These are phyloP conservation scores for Auricularia sp. DNA, from an alignment of 768 basidiomycete genomes.

Conservation along the genomic window DNA sequence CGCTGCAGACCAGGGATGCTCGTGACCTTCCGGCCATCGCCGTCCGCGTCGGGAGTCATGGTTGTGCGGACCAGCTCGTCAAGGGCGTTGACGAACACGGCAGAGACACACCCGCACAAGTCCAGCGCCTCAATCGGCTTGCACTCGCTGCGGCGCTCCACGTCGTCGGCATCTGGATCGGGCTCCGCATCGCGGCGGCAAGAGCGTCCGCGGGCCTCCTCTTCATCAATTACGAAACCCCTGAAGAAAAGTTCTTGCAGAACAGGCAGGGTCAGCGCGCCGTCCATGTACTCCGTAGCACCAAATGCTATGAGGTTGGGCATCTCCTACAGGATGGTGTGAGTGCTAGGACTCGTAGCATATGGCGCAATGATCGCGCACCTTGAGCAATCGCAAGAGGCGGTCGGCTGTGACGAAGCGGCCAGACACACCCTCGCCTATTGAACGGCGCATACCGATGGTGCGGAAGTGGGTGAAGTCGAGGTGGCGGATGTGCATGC, in stretches of 20 bases:
- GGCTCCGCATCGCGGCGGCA: conserved; percentile 45
- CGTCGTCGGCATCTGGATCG: conserved; percentile 64
- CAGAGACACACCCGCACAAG: conserved; percentile 89
- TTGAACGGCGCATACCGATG: conserved; percentile 87
- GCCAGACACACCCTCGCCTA: conserved; percentile 79
- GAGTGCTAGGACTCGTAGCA: not conserved
- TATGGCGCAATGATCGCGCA: conserved; percentile 20
- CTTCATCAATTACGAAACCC: conserved; percentile 38
- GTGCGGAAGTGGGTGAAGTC: conserved; percentile 97
- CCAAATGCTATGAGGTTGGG: conserved; percentile 81
- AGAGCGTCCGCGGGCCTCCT: conserved; percentile 41
- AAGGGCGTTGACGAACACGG: conserved; percentile 78
- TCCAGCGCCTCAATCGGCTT: conserved; percentile 82
- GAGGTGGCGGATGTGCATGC: conserved; percentile 73
- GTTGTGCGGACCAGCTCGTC: conserved; percentile 45
- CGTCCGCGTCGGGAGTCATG: conserved; percentile 32
- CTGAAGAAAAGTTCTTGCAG: conserved; percentile 86
- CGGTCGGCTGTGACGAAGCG: conserved; percentile 91
- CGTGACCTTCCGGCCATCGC: conserved; percentile 37
- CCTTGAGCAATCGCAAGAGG: conserved; percentile 68
- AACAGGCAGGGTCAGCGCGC: conserved; percentile 73
- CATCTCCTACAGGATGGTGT: conserved; percentile 50
- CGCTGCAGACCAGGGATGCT: conserved; percentile 62
- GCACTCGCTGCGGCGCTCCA: conserved; percentile 61
- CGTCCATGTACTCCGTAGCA: conserved; percentile 99